Conservation (phyloP, 768 basidiomycete species). For the Cyathus striatus region DNA sequence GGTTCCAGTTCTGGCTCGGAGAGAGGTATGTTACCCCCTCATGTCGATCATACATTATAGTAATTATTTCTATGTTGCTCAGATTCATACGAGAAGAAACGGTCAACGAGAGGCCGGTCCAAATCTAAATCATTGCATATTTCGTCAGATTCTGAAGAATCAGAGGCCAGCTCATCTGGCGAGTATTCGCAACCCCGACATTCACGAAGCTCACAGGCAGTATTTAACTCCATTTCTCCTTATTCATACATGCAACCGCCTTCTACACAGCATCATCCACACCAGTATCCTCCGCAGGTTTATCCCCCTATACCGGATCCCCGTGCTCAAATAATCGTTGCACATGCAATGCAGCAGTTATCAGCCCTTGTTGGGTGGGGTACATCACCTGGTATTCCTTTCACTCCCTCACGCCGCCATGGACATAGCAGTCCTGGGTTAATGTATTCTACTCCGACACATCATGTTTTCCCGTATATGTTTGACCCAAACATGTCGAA, state of each 20-base stretch:
- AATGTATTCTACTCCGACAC: slow-evolving; percentile 30
- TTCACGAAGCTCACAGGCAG: neutral
- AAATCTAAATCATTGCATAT: slow-evolving; percentile 5
- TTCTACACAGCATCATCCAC: slow-evolving; percentile 12
- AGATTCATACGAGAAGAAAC: neutral
- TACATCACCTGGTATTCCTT: slow-evolving; percentile 15
- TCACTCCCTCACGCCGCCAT: slow-evolving; percentile 22
- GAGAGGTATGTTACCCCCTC: neutral
- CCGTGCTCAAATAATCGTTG: slow-evolving; percentile 35
- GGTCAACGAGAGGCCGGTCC: slow-evolving; percentile 2
- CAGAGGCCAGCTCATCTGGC: neutral
- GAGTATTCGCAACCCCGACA: neutral
- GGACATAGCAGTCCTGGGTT: slow-evolving; percentile 9
- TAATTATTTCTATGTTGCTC: neutral
- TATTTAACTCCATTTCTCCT: slow-evolving; percentile 1
- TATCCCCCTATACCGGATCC: slow-evolving; percentile 31
- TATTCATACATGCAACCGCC: slow-evolving; percentile 17
- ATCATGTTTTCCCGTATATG: slow-evolving; percentile 27
- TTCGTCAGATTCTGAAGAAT: slow-evolving; percentile 2
- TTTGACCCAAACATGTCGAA: slow-evolving; percentile 41
- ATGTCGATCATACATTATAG: neutral
- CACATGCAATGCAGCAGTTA: slow-evolving; percentile 39
- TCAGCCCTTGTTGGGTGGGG: slow-evolving; percentile 24
- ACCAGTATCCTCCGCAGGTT: slow-evolving; percentile 15
- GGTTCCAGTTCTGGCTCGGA: neutral